A percentile compares a stretch with the other conserved stretches of the same genome.
phyloP scores from a whole-genome alignment of 495 filamentous ascomycete genomes.

The Hypoxylon intermedium region DNA sequence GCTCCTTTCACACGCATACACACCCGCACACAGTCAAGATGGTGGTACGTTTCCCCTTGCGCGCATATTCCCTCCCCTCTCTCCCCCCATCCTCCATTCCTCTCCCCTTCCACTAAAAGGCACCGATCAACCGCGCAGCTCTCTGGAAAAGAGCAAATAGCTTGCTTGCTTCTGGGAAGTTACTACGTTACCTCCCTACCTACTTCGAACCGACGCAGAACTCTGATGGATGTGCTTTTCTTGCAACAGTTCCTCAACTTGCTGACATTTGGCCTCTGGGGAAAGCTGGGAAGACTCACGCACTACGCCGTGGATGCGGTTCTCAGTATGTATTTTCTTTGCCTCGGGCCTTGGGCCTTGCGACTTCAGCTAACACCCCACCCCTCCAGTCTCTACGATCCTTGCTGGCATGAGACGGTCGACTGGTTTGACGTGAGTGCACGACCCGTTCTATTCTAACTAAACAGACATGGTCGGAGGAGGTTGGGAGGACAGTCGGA shows the following conservation, averaged over 20 bases:
- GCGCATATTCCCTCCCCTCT: conserved; percentile 15
- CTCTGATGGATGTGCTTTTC: conserved; percentile 34
- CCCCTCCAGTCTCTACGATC: conserved; percentile 80
- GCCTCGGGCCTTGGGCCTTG: too few species aligned
- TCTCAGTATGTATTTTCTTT: conserved; percentile 65
- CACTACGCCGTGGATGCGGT: conserved; percentile 98
- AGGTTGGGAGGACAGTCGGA: too few species aligned
- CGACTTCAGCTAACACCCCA: conserved; percentile 41
- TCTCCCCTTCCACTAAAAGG: background rate
- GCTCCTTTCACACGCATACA: background rate
- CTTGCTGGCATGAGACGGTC: conserved; percentile 95
- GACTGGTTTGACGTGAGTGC: conserved; percentile 93
- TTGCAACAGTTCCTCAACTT: conserved; percentile 63
- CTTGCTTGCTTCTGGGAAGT: background rate
- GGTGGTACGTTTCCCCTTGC: conserved; percentile 35
- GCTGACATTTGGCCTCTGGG: conserved; percentile 66
- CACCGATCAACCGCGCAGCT: conserved; percentile 43
- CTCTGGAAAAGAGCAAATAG: conserved; percentile 1
- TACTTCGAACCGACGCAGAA: conserved; percentile 28
- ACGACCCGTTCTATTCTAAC: conserved; percentile 5
- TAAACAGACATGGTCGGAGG: too few species aligned
- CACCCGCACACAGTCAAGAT: conserved; percentile 23
- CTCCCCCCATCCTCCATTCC: too few species aligned
- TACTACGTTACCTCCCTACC: background rate
- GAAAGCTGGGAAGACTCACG: conserved; percentile 86